Base-by-base conservation (phyloP, 2,329 filamentous ascomycete genomes). In the Nothopassalora personata region DNA sequence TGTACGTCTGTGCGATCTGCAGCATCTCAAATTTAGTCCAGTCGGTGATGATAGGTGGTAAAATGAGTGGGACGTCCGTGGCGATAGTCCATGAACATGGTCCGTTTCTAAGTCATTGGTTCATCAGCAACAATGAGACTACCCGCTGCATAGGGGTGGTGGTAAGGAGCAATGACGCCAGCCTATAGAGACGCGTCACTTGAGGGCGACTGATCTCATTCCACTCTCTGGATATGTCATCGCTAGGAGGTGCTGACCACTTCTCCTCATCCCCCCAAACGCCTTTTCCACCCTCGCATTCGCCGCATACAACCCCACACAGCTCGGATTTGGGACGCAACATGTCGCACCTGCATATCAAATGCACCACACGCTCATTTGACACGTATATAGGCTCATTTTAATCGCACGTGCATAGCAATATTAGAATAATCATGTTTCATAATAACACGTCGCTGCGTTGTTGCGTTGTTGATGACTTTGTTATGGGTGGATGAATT, bases 171-270 rank as follows among this genome's bases (percentile, higher is more conserved):
- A 54, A 81, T 73, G 36, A 81, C 67, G 53, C 79, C 79, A 15
- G 76, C 75, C 61, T 75, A 67, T 79, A 81, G 10, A 81, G 65
- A n/a, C 74, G 73, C 1, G 76, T 75, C 51, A 80, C 69, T 15
- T 75, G 75, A 6, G 76, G 76, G 1, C 78, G 71, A 19, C 74
- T 68, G 6, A 67, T 67, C n/a, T 72, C 63, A 60, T 75, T 73
- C 76, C 77, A 79, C 55, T 76, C 72, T 47, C 68, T 30, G 4
- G 49, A 53, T 3, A 76, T 70, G 8, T 58, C 58, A 23, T 23
- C 34, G 19, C 45, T 27, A 5, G 15, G 18, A 7, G 54, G 52
- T 5, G n/a, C n/a, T n/a, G n/a, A n/a, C n/a, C n/a, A n/a, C n/a
- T n/a, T n/a, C n/a, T n/a, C n/a, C n/a, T n/a, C n/a, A n/a, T n/a